A percentile compares a stretch with the other conserved stretches of the same genome.
These are phyloP conservation scores for Pterocarpus santalinus DNA, from an alignment of 306 rosid species.

Conservation along the genomic window DNA sequence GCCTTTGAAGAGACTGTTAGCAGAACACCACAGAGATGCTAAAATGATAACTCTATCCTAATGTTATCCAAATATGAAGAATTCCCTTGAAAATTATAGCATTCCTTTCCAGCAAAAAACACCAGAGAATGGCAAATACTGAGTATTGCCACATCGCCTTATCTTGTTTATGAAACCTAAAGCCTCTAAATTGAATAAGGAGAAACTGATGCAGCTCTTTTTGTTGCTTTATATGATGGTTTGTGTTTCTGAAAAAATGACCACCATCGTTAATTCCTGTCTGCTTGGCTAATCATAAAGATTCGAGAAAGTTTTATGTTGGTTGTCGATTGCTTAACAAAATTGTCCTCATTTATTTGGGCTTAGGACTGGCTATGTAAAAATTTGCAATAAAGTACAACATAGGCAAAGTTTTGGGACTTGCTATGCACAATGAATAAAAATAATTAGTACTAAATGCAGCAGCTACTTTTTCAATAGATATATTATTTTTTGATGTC, in stretches of 20 bases:
- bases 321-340: background rate
- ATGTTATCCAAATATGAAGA: background rate
- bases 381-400: background rate
- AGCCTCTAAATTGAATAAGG: background rate
- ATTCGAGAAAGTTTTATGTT: background rate
- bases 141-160: background rate
- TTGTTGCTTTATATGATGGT: slow-evolving; percentile 8
- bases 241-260: background rate
- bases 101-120: background rate
- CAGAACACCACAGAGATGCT: no score
- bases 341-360: background rate
- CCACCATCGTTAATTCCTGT: background rate
- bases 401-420: background rate
- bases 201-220: background rate
- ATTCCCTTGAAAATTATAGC: background rate
- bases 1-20: no score
- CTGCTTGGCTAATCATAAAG: background rate
- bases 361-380: background rate
- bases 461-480: slow-evolving; percentile 14
- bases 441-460: background rate
- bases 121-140: background rate
- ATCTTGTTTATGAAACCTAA: background rate
- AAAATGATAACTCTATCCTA: no score
- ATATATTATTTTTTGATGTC: background rate
- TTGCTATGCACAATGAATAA: slow-evolving; percentile 4